Base-by-base conservation (phyloP, 805 yeast genomes). In the Metschnikowia picachoensis region DNA sequence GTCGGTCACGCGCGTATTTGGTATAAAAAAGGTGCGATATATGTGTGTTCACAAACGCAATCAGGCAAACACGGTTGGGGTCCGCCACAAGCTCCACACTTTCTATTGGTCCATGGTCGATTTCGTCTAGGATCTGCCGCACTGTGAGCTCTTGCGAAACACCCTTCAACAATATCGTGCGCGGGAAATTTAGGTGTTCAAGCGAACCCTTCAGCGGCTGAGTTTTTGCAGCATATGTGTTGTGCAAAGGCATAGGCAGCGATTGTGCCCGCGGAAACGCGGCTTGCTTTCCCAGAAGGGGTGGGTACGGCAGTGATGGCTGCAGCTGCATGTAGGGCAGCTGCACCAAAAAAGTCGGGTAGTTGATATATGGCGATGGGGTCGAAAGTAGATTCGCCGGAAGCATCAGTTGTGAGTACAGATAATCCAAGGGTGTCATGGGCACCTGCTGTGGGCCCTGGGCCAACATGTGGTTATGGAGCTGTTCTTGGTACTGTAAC, bases 91-190 rank as follows among this genome's bases (percentile, higher is more conserved):
- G 20, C 16, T 37, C 41, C 49, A 80, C 72, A 54, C 77, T 78
- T 60, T 84, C 90, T 31, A 84, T 72, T 0, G 87, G 85, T 3
- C 86, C 87, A 58, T 60, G 72, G 36, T 77, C 77, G 9, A 83
- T 69, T 30, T 66, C 61, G 38, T 78, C 72, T 36, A 80, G 60
- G 14, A 78, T 59, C 16, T 68, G 65, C 11, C 58, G 52, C 29
- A 70, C 49, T 1, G 62, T 41, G 25, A 70, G 44, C 15, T 55
- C 55, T 8, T 55, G 51, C 34, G 54, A 47, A 29, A 72, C 49
- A 48, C 69, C 62, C 39, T 56, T 60, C 20, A 72, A 44, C 28
- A 68, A 57, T 8, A 72, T 59, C 2, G 75, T 70, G 31, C 76
- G 53, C 9, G 73, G 63, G 15, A 70, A 46, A 44, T 68, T 68